phyloP scores from a whole-genome alignment of 768 basidiomycete species.

The Kondoa malvinella region DNA sequence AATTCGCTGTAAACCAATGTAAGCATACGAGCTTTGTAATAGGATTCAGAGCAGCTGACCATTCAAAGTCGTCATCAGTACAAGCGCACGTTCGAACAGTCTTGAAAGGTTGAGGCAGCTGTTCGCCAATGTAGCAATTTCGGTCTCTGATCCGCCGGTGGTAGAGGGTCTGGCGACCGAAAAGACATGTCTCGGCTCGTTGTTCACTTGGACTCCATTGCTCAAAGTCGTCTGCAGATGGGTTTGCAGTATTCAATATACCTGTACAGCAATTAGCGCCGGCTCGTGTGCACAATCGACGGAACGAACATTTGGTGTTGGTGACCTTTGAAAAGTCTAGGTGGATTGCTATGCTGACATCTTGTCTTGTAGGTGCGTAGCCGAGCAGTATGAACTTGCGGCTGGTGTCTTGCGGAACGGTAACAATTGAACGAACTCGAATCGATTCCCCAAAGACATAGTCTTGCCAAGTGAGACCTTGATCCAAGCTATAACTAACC shows the following conservation, averaged over 20 bases:
- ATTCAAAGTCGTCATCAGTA: conserved; percentile 67
- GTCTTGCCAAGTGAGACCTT: conserved; percentile 72
- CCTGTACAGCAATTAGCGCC: conserved; percentile 38
- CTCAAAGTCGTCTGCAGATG: conserved; percentile 81
- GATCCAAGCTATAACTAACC: conserved; percentile 73
- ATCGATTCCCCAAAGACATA: conserved; percentile 67
- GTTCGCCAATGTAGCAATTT: conserved; percentile 67
- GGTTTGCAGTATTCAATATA: conserved; percentile 41
- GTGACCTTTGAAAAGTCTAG: conserved; percentile 76
- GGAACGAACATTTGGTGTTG: conserved; percentile 49
- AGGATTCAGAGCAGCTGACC: conserved; percentile 41
- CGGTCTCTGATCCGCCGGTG: conserved; percentile 64
- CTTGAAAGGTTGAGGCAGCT: conserved; percentile 41
- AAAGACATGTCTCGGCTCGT: conserved; percentile 71
- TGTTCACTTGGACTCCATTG: conserved; percentile 88
- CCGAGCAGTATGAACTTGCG: conserved; percentile 79
- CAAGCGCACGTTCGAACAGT: conserved; percentile 61
- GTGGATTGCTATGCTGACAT: conserved; percentile 53
- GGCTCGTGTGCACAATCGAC: neutral
- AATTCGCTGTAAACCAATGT: conserved; percentile 53
- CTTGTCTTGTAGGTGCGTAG: conserved; percentile 36
- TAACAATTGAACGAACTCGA: conserved; percentile 58
- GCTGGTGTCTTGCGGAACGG: conserved; percentile 77
- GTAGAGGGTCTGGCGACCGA: conserved; percentile 92
- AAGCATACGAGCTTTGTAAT: neutral